A percentile compares a stretch with the other conserved stretches of the same genome.
Evolutionary conservation across 73 alveolate genomes (phyloP).

Genomic region (Stentor coeruleus): DNA sequence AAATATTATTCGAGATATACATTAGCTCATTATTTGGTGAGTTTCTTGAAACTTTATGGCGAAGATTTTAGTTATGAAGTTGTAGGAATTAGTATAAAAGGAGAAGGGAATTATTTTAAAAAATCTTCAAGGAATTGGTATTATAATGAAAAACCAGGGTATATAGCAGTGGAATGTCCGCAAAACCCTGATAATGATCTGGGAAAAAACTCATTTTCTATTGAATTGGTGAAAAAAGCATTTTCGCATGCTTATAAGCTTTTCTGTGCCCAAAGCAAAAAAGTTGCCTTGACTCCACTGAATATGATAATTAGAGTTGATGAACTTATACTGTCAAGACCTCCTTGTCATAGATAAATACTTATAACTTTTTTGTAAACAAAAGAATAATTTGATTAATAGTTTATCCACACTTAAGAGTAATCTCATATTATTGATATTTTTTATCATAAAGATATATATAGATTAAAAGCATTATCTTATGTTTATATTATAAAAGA

Average conservation of each 20-base stretch:
- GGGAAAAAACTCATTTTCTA: constrained; percentile 1
- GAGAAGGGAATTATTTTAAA: constrained; percentile 67
- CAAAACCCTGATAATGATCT: constrained; percentile 21
- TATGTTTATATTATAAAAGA: no score
- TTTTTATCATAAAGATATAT: no score
- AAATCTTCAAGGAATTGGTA: background rate
- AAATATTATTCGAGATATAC: constrained; percentile 48
- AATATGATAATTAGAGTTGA: background rate
- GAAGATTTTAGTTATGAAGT: constrained; percentile 66
- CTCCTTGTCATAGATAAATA: no score
- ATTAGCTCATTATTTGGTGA: constrained; percentile 78
- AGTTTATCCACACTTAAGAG: no score
- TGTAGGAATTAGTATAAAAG: constrained; percentile 79
- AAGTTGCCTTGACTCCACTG: background rate
- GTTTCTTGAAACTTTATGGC: constrained; percentile 88
- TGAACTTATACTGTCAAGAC: background rate
- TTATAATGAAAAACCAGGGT: background rate
- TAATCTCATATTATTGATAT: no score
- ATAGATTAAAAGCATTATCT: no score
- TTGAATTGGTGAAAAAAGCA: constrained; percentile 20
- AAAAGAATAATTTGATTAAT: no score
- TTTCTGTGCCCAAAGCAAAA: constrained; percentile 16
- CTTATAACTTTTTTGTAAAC: no score
- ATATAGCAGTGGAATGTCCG: constrained; percentile 16
- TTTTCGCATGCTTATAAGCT: constrained; percentile 11